These are phyloP conservation scores for Saccharomycopsis sp. DNA, from an alignment of 805 yeast genomes.

Conservation along the genomic window DNA sequence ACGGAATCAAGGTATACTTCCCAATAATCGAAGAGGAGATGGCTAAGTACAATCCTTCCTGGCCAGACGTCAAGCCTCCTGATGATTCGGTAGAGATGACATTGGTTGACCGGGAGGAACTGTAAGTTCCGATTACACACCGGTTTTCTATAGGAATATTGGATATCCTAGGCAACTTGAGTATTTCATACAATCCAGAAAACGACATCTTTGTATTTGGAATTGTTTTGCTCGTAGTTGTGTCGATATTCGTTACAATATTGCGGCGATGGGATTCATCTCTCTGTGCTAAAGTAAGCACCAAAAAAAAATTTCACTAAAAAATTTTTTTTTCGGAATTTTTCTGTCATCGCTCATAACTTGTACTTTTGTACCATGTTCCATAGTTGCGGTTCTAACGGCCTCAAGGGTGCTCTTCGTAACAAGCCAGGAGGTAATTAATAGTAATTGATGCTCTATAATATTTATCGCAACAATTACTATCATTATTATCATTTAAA, in stretches of 20 bases:
- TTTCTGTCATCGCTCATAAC: background rate
- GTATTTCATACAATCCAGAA: constrained; percentile 15
- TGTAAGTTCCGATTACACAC: constrained; percentile 9
- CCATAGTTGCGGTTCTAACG: background rate
- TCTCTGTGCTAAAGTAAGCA: background rate
- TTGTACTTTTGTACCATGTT: background rate
- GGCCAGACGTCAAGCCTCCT: background rate
- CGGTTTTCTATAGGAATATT: constrained; percentile 9
- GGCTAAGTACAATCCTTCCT: constrained; percentile 8
- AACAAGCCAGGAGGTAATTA: too few relatives aligned
- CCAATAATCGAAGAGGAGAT: constrained; percentile 18
- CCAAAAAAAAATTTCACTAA: background rate
- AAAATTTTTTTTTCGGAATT: background rate
- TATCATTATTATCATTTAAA: too few relatives aligned
- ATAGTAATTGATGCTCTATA: too few relatives aligned
- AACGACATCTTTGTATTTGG: constrained; percentile 9
- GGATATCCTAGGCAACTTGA: constrained; percentile 20
- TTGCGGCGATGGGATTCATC: too few relatives aligned
- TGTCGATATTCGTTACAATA: too few relatives aligned
- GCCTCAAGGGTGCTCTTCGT: too few relatives aligned
- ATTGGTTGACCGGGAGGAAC: background rate
- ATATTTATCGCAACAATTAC: too few relatives aligned
- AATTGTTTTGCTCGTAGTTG: background rate
- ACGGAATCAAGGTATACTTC: constrained; percentile 40
- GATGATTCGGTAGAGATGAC: background rate